These are phyloP conservation scores for Ophiocordyceps unilateralis DNA, from an alignment of 2,329 filamentous ascomycete species.

Conservation along the genomic window DNA sequence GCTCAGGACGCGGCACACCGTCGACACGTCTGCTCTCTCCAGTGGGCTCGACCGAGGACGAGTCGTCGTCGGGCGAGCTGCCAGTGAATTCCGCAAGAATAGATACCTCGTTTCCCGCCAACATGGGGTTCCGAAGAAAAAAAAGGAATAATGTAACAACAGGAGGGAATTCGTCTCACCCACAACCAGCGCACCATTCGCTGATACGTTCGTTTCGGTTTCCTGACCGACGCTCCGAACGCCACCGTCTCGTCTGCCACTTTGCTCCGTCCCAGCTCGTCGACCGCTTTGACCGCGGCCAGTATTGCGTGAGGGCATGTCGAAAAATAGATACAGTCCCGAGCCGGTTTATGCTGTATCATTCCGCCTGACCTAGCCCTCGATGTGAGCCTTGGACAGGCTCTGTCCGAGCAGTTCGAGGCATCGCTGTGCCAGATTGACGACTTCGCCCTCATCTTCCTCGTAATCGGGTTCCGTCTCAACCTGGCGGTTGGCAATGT, in stretches of 20 bases:
- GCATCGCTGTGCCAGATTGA: conserved; percentile 77
- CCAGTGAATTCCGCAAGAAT: neutral
- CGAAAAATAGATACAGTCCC: neutral
- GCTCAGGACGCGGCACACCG: conserved; percentile 1
- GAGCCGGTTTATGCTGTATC: neutral
- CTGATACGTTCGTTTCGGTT: neutral
- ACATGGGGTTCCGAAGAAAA: neutral
- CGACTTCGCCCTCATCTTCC: conserved; percentile 83
- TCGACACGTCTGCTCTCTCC: neutral
- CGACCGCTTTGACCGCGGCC: neutral
- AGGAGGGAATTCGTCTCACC: conserved; percentile 1
- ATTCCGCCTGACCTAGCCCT: conserved; percentile 35
- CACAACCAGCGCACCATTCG: conserved; percentile 3
- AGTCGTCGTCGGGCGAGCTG: neutral
- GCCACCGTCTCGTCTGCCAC: conserved; percentile 7
- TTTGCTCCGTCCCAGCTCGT: neutral
- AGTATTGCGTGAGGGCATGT: neutral
- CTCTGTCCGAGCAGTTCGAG: conserved; percentile 69
- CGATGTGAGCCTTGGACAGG: conserved; percentile 63
- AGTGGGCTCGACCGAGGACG: neutral
- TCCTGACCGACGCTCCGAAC: conserved; percentile 12
- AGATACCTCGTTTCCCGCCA: neutral
- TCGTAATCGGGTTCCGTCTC: conserved; percentile 75
- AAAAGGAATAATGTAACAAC: neutral
- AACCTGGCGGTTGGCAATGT: conserved; percentile 76